These are phyloP conservation scores for Peronosclerospora sorghi DNA, from an alignment of 352 stramenopile genomes.

Conservation along the genomic window DNA sequence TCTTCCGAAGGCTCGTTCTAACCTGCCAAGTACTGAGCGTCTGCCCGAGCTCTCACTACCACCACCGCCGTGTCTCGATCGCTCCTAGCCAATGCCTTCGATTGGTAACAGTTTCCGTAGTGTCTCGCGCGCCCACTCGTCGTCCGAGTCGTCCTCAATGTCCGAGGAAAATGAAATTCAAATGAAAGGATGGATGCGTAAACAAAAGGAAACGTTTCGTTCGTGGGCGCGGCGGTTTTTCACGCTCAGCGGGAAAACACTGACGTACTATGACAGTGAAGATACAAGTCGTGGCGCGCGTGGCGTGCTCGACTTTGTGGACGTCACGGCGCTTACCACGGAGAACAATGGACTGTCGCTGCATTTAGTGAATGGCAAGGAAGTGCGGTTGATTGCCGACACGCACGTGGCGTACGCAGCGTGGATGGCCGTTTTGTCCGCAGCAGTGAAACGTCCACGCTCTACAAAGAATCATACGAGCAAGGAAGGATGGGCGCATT, in stretches of 20 bases:
- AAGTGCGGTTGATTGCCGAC: conserved; percentile 65
- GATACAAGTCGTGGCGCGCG: conserved; percentile 47
- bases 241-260: conserved; percentile 49
- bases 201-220: conserved; percentile 70
- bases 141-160: conserved; percentile 31
- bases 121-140: conserved; percentile 58
- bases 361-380: conserved; percentile 51
- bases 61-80: not conserved
- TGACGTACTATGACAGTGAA: conserved; percentile 79
- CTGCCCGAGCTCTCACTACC: conserved; percentile 4
- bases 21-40: conserved; percentile 2
- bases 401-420: conserved; percentile 70
- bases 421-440: conserved; percentile 63
- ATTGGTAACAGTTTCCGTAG: conserved; percentile 46
- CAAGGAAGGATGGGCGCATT: conserved; percentile 68
- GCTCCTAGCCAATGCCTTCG: conserved; percentile 23
- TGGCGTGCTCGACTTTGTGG: conserved; percentile 56
- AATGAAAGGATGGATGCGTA: conserved; percentile 79
- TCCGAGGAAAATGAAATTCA: conserved; percentile 65
- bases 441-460: conserved; percentile 44
- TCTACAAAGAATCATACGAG: conserved; percentile 37
- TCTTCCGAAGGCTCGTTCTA: conserved; percentile 4
- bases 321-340: conserved; percentile 56
- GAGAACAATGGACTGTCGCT: conserved; percentile 71
- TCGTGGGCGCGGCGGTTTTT: conserved; percentile 66